Evolutionary conservation across 495 filamentous ascomycete genomes (phyloP).

Genomic region (Penicillium psychrofluorescens): DNA sequence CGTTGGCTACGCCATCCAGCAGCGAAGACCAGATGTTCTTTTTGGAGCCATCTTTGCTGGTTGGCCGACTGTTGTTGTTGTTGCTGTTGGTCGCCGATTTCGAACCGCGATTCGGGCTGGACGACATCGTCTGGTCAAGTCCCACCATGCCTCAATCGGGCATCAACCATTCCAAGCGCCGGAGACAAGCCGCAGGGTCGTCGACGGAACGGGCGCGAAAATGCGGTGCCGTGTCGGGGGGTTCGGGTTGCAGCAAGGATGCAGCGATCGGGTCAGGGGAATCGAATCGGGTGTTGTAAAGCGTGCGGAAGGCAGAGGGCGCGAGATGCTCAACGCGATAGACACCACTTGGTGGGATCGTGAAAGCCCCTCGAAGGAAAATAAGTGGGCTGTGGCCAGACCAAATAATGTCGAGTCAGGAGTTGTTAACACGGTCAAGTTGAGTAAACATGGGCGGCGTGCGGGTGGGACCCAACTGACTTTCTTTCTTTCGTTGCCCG

Average conservation of each 20-base stretch:
- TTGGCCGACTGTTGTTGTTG: constrained; percentile 46
- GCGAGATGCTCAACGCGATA: too few relatives aligned
- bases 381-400: too few relatives aligned
- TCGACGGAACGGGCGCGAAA: not conserved
- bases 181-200: not conserved
- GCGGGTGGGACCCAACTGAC: constrained; percentile 9
- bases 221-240: constrained; percentile 1
- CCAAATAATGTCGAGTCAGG: too few relatives aligned
- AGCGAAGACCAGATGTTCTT: constrained; percentile 93
- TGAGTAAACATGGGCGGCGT: constrained; percentile 26
- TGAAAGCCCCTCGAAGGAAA: not conserved
- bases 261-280: constrained; percentile 13
- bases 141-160: constrained; percentile 27
- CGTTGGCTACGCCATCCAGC: constrained; percentile 83
- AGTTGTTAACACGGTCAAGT: not conserved
- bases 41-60: constrained; percentile 65
- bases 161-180: constrained; percentile 28
- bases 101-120: constrained; percentile 30
- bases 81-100: constrained; percentile 32
- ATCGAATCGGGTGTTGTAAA: not conserved
- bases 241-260: not conserved
- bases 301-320: too few relatives aligned
- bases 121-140: constrained; percentile 35
- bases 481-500: not conserved
- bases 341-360: too few relatives aligned